Evolutionary conservation across 345 rosid species (phyloP), one percentile per base, ranked within the genome.

Genomic region (Rubroshorea leprosula): DNA sequence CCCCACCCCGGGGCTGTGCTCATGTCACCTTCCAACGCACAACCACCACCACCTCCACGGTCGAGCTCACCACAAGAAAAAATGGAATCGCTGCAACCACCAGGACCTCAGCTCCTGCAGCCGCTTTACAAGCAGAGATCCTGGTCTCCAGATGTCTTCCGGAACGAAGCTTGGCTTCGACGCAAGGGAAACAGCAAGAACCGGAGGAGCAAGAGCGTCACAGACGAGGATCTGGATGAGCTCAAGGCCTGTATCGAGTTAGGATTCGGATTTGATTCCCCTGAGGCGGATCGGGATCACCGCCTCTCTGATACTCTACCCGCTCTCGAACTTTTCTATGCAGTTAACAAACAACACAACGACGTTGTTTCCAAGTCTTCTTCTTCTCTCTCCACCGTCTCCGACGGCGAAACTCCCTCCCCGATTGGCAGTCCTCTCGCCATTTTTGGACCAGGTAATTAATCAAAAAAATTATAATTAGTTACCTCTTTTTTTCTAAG

Each of bases 191-290:
- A 56, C 57, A 55, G 61, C 43, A 78, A 68, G 66, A 74, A 64
- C 41, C 64, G 63, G 63, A 68, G 80, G 1, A 83, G 83, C 61
- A 92, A 83, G 76, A 92, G 95, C 82, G 83, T 89, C 35, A 89
- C 95, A 0, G 96, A 86, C 21, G 98, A 89, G 23, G 98, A 92
- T 57, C 79, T 92, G 18, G 97, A 86, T 61, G 97, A 92, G 64
- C 98, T 92, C 49, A 92, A 89, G 69, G 98, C 81, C 0, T 89
- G 96, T 64, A 61, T 89, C 29, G 97, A 92, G 24, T 70, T 92
- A 35, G 98, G 95, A 3, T 92, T 92, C 64, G 91, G 96, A 14
- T 84, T 92, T 38, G 86, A 79, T 54, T 89, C 95, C 3, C 86
- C 93, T 0, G 80, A 84, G 52, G 76, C 67, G 16, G 95, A 92